Base-by-base conservation (phyloP, 345 rosid genomes). In the Syzygium oleosum region DNA sequence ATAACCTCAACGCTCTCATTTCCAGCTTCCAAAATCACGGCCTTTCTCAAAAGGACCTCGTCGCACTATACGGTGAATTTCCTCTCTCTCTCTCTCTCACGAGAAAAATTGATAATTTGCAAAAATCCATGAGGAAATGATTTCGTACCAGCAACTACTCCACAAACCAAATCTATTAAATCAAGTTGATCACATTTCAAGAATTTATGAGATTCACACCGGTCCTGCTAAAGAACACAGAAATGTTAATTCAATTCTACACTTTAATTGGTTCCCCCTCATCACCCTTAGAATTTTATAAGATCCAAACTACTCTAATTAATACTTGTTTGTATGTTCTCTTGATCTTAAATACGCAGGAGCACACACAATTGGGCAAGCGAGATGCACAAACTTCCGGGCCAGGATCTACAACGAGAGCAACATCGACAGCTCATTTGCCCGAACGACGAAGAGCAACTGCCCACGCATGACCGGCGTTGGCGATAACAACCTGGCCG, bases 31-130 rank as follows among this genome's bases (percentile, higher is more conserved):
- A 79, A 80, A 88, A 92, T 52, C 91, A 94, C 56, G 99, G 99
- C 53, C 99, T 97, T 83, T 92, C 96, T 86, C 91, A 93, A 77
- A 92, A 85, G 87, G 99, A 97, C 90, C 84, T 97, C 93, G 98
- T 95, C 85, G 98, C 98, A 84, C 91, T 97, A 90, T 90, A 96
- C 25, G 99, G 99, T 95, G 16, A 29, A 90, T 91, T 17, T 17
- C 15, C 55, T 5, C 61, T n/a, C 68, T 6, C 55, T 34, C 16
- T 6, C 52, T 31, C 46, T 3, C 19, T 43, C 46, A 6, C 5
- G 46, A 43, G 7, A 43, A 43, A 43, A 43, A 43, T 43, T 43
- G 46, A 6, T 43, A 43, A 61, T 27, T 61, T 5, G 34, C 9
- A 3, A 61, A 61, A 61, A 61, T 61, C 68, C 68, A 61, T 27